Conservation (phyloP, 345 rosid species). For the Ceriops zippeliana region DNA sequence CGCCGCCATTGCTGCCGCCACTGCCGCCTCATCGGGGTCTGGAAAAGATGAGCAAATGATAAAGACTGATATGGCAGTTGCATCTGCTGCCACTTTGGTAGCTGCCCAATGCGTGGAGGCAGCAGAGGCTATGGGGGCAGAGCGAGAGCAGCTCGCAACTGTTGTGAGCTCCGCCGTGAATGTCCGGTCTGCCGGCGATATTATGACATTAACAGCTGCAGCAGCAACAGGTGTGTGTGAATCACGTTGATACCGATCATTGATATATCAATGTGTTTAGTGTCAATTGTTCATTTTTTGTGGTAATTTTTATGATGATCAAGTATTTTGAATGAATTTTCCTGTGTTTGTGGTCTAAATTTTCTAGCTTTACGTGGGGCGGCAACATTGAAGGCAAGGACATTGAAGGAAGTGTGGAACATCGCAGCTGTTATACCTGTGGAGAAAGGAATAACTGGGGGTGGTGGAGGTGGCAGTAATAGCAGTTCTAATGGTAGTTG, state of each 20-base stretch:
- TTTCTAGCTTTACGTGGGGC: conserved; percentile 78
- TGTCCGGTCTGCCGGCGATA: conserved; percentile 84
- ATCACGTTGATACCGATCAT: too few relatives aligned
- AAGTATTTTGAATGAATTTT: not conserved
- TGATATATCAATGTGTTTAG: too few relatives aligned
- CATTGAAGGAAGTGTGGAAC: conserved; percentile 93
- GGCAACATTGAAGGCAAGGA: conserved; percentile 80
- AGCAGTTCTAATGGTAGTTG: conserved; percentile 77
- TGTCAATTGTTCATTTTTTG: too few relatives aligned
- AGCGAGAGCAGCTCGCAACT: conserved; percentile 70
- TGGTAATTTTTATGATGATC: too few relatives aligned
- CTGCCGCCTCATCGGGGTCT: conserved; percentile 55
- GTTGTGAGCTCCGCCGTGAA: conserved; percentile 84
- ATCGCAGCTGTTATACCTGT: conserved; percentile 92
- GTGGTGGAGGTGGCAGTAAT: conserved; percentile 43
- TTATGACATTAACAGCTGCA: conserved; percentile 83
- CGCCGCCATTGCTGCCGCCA: conserved; percentile 85
- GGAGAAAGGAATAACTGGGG: conserved; percentile 54
- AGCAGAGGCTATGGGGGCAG: conserved; percentile 92
- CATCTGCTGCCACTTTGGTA: conserved; percentile 84
- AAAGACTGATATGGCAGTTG: conserved; percentile 79
- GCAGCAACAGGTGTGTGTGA: conserved; percentile 69
- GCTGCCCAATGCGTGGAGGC: conserved; percentile 94
- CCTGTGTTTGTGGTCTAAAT: not conserved
- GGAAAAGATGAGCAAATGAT: conserved; percentile 79